Conservation (phyloP, 2,329 filamentous ascomycete species). For the Drechmeria coniospora region DNA sequence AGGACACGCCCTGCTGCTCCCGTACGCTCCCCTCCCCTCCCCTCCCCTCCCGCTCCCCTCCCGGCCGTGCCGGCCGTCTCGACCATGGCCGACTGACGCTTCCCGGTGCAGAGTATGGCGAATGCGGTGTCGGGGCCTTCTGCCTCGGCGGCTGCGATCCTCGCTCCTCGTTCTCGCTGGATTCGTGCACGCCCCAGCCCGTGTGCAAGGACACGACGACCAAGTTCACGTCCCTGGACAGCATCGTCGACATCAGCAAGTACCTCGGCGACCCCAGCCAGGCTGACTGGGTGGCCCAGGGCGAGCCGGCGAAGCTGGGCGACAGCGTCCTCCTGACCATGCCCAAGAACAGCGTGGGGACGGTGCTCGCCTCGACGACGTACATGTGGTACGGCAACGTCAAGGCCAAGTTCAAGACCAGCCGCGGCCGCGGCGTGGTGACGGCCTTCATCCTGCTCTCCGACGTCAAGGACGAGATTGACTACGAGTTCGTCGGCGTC, state of each 20-base stretch:
- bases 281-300: constrained; percentile 80
- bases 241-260: constrained; percentile 52
- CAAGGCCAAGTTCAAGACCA: constrained; percentile 70
- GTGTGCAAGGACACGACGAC: constrained; percentile 63
- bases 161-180: constrained; percentile 63
- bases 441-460: constrained; percentile 92
- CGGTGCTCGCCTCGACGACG: constrained; percentile 64
- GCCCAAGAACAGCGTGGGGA: constrained; percentile 71
- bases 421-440: constrained; percentile 76
- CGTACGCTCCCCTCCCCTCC: constrained; percentile 36
- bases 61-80: too few relatives aligned
- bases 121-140: constrained; percentile 87
- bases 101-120: constrained; percentile 56
- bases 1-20: constrained; percentile 62
- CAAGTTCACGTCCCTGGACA: constrained; percentile 57
- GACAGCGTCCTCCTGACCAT: constrained; percentile 74
- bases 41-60: background rate
- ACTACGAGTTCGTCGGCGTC: constrained; percentile 84
- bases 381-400: constrained; percentile 98
- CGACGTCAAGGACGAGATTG: constrained; percentile 95
- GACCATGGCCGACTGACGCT: constrained; percentile 6
- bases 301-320: constrained; percentile 52
- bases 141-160: constrained; percentile 94
- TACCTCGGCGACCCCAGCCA: constrained; percentile 74
- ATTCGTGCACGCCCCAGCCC: constrained; percentile 74